A percentile compares a stretch with the other conserved stretches of the same genome.
These are phyloP conservation scores for Fimicolochytrium jonesii DNA, from an alignment of 192 early-diverging fungal genomes.

Conservation along the genomic window DNA sequence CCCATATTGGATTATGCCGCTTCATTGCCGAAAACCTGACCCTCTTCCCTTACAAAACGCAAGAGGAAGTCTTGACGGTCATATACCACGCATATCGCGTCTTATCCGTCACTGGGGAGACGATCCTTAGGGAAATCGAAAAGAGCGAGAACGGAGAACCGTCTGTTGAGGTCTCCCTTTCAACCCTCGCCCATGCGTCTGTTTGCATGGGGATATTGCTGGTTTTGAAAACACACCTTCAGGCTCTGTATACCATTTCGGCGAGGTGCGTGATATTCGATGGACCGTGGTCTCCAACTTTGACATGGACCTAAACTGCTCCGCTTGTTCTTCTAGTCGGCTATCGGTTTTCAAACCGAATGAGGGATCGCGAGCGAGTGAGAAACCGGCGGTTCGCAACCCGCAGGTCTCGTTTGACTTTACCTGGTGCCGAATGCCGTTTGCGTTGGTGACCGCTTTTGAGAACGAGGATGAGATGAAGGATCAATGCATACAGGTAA, in stretches of 20 bases:
- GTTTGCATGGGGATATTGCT: slow-evolving; percentile 61
- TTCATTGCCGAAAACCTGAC: slow-evolving; percentile 86
- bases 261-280: background rate
- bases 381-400: slow-evolving; percentile 53
- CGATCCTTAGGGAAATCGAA: slow-evolving; percentile 41
- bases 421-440: slow-evolving; percentile 39
- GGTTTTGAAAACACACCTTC: slow-evolving; percentile 59
- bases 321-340: slow-evolving; percentile 17
- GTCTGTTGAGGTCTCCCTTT: slow-evolving; percentile 6
- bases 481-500: slow-evolving; percentile 32
- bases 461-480: slow-evolving; percentile 16
- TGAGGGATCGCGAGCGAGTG: slow-evolving; percentile 36
- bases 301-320: background rate
- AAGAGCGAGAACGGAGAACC: background rate
- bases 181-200: slow-evolving; percentile 45
- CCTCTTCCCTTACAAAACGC: slow-evolving; percentile 69
- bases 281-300: background rate
- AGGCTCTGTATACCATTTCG: slow-evolving; percentile 50
- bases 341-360: slow-evolving; percentile 24
- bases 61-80: slow-evolving; percentile 77
- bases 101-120: slow-evolving; percentile 67
- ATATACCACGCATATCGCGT: slow-evolving; percentile 69
- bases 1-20: slow-evolving; percentile 39
- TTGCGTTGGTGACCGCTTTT: slow-evolving; percentile 19
- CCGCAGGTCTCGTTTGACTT: slow-evolving; percentile 23